These are phyloP conservation scores for Boletus barrowsii DNA, from an alignment of 768 basidiomycete species.

Conservation along the genomic window DNA sequence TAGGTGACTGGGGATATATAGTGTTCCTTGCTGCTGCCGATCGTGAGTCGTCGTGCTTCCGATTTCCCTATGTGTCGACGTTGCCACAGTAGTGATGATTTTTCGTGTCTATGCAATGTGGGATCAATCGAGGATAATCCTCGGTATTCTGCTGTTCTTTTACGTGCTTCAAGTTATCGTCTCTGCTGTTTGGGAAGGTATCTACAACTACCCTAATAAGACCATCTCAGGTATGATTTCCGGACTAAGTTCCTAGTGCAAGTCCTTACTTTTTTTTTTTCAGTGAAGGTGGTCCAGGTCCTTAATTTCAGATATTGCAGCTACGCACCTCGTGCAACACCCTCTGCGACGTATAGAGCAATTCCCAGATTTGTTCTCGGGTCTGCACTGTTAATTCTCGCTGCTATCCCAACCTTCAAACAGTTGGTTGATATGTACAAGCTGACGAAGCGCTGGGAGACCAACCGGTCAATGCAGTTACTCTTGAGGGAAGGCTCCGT, in stretches of 20 bases:
- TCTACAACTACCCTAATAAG: neutral
- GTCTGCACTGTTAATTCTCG: neutral
- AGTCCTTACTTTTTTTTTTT: neutral
- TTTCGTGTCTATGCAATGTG: conserved; percentile 17
- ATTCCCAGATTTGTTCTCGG: conserved; percentile 5
- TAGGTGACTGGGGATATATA: conserved; percentile 1
- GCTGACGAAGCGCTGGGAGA: conserved; percentile 7
- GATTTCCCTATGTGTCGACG: neutral
- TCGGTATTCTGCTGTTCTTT: conserved; percentile 5
- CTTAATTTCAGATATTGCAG: conserved; percentile 1
- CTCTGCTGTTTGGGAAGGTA: neutral
- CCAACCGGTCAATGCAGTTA: conserved; percentile 1
- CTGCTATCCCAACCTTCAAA: neutral
- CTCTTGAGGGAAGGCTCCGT: conserved; percentile 7
- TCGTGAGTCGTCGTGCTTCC: neutral
- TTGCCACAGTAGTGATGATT: conserved; percentile 14
- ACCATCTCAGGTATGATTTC: conserved; percentile 3
- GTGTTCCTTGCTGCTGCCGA: conserved; percentile 9
- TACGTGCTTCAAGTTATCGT: neutral
- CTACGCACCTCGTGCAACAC: neutral
- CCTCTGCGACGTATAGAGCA: neutral
- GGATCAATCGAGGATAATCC: conserved; percentile 2
- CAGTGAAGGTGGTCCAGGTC: neutral
- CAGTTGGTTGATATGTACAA: neutral
- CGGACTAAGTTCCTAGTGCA: neutral